These are phyloP conservation scores for Auriscalpium microsporum DNA, from an alignment of 768 basidiomycete species.

Conservation along the genomic window DNA sequence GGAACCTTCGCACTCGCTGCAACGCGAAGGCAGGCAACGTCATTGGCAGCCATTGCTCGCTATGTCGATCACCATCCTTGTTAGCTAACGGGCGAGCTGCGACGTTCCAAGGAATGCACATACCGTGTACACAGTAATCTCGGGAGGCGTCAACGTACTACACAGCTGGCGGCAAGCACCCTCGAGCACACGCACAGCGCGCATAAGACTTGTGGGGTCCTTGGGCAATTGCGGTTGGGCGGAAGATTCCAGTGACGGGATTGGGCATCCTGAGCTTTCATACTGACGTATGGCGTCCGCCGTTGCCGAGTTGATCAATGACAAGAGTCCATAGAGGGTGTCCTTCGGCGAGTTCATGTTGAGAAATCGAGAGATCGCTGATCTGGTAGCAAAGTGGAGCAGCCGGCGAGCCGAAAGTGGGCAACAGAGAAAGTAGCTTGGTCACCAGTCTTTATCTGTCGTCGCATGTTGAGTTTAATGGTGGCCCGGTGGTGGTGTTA, in stretches of 20 bases:
- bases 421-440: too few species aligned
- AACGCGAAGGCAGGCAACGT: slow-evolving; percentile 25
- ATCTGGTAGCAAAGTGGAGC: too few species aligned
- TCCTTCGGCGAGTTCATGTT: too few species aligned
- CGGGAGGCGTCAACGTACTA: slow-evolving; percentile 13
- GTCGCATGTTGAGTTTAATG: too few species aligned
- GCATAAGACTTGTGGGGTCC: slow-evolving; percentile 2
- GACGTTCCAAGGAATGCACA: neutral
- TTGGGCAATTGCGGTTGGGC: neutral
- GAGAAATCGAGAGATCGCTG: too few species aligned
- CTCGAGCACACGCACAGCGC: slow-evolving; percentile 13
- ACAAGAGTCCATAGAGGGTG: too few species aligned
- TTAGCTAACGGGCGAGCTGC: neutral
- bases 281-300: too few species aligned
- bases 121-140: slow-evolving; percentile 13
- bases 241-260: neutral
- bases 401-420: too few species aligned
- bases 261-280: neutral
- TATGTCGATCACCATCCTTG: neutral
- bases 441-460: too few species aligned
- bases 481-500: too few species aligned
- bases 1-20: slow-evolving; percentile 28
- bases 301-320: too few species aligned
- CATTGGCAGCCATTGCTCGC: neutral
- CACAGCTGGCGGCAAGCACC: slow-evolving; percentile 19